Percentiles rank a stretch among this genome's conserved stretches.
Evolutionary conservation across 148 eudicot genomes (phyloP).

Genomic region (Nepenthes mirabilis): DNA sequence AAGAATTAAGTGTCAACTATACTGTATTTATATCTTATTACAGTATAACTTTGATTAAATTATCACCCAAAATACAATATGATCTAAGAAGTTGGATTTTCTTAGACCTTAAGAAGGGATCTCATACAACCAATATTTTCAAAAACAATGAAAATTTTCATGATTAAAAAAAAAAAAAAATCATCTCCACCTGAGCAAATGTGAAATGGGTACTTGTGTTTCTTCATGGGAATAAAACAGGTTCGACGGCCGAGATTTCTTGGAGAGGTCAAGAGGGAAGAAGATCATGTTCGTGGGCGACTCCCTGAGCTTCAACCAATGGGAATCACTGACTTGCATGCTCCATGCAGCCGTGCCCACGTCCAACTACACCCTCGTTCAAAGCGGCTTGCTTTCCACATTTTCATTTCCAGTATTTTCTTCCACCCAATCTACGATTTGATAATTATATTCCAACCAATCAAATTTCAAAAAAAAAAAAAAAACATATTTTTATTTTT

Average conservation of each 20-base stretch:
- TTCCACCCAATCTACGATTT: no score
- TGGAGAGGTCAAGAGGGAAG: slow-evolving; percentile 39
- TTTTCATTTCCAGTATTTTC: slow-evolving; percentile 28
- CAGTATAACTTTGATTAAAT: no score
- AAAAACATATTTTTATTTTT: not conserved
- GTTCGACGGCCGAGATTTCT: slow-evolving; percentile 33
- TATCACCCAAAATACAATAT: no score
- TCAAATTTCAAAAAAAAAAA: not conserved
- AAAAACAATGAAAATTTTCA: no score
- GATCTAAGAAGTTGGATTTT: no score
- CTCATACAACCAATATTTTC: no score
- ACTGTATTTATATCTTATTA: no score
- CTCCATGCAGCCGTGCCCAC: slow-evolving; percentile 34
- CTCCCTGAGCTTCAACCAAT: slow-evolving; percentile 51
- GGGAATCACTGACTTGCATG: slow-evolving; percentile 57
- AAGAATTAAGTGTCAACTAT: no score
- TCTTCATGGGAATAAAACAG: slow-evolving; percentile 12
- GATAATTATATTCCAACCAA: not conserved
- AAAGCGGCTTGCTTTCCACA: slow-evolving; percentile 25
- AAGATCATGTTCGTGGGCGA: slow-evolving; percentile 69
- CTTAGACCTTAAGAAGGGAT: no score
- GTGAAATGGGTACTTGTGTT: not conserved
- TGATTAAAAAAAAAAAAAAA: no score
- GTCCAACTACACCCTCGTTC: slow-evolving; percentile 24
- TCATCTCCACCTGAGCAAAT: not conserved